Evolutionary conservation across 2,329 filamentous ascomycete genomes (phyloP).

Genomic region (Ascomycota sp.): DNA sequence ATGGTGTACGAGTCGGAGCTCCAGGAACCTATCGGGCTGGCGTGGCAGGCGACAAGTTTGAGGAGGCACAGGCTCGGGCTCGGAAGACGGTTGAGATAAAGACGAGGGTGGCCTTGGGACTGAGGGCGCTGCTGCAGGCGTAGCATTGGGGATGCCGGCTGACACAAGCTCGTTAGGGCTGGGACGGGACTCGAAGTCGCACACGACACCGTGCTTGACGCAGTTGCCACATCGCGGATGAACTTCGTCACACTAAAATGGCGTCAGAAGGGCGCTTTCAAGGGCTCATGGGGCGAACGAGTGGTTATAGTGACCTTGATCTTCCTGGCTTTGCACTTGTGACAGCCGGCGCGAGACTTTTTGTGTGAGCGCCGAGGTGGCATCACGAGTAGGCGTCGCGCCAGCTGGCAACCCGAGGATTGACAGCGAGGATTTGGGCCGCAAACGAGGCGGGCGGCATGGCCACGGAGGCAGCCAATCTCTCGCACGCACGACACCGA

Average conservation of each 20-base stretch:
- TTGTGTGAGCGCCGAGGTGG: conserved; percentile 45
- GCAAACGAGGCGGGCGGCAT: conserved; percentile 8
- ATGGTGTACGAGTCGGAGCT: conserved; percentile 41
- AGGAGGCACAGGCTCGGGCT: too few species aligned
- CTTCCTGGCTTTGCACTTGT: conserved; percentile 42
- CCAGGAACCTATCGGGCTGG: conserved; percentile 24
- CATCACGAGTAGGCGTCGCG: conserved; percentile 19
- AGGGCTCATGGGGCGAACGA: not conserved
- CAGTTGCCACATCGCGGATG: conserved; percentile 45
- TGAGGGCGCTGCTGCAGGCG: conserved; percentile 3
- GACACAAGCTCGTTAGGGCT: conserved; percentile 21
- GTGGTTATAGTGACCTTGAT: conserved; percentile 34
- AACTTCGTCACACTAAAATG: conserved; percentile 37
- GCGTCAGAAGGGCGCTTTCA: too few species aligned
- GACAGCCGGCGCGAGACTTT: conserved; percentile 45
- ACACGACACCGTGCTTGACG: conserved; percentile 40
- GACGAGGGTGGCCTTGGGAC: not conserved
- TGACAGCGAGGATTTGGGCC: conserved; percentile 8
- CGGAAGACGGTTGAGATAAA: too few species aligned
- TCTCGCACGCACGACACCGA: not conserved
- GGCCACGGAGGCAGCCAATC: conserved; percentile 1
- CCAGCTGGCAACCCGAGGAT: conserved; percentile 5
- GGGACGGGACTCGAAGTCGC: conserved; percentile 37
- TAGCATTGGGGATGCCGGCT: conserved; percentile 11
- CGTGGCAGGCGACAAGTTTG: too few species aligned